A percentile compares a stretch with the other conserved stretches of the same genome.
Evolutionary conservation across 768 basidiomycete species (phyloP).

Genomic region (Suillus placidus): DNA sequence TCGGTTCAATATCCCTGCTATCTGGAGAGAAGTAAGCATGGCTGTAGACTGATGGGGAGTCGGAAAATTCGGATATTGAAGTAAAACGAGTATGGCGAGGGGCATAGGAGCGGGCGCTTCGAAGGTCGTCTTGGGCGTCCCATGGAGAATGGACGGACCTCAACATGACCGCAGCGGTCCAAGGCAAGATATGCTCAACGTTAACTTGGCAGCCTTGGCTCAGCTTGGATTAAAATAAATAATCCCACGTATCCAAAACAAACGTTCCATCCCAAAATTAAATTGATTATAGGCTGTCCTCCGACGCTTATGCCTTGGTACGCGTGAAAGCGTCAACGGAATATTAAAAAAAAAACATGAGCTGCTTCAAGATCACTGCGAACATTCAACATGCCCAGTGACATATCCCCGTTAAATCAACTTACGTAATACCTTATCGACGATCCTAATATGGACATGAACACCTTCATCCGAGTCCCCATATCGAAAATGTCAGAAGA

Average conservation of each 20-base stretch:
- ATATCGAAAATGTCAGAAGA: background rate
- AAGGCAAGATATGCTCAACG: slow-evolving; percentile 11
- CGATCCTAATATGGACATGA: background rate
- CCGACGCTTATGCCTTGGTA: too few relatives aligned
- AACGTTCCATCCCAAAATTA: background rate
- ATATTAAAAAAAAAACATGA: background rate
- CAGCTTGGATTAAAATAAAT: background rate
- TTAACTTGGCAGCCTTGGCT: too few relatives aligned
- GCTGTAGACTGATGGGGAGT: slow-evolving; percentile 74
- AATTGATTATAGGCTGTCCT: background rate
- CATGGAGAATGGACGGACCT: slow-evolving; percentile 40
- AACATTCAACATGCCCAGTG: background rate
- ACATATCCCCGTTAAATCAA: background rate
- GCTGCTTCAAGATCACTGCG: background rate
- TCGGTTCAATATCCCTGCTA: slow-evolving; percentile 29
- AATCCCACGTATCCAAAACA: slow-evolving; percentile 1
- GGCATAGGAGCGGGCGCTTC: slow-evolving; percentile 50
- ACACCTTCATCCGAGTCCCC: background rate
- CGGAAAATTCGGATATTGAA: slow-evolving; percentile 58
- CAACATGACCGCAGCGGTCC: slow-evolving; percentile 39
- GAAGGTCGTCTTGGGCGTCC: slow-evolving; percentile 51
- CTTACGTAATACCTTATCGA: background rate
- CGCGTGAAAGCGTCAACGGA: too few relatives aligned
- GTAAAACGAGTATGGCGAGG: slow-evolving; percentile 47
- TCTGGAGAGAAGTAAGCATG: slow-evolving; percentile 57